These are phyloP conservation scores for Wickerhamiella domercqiae DNA, from an alignment of 805 yeast species.

Conservation along the genomic window DNA sequence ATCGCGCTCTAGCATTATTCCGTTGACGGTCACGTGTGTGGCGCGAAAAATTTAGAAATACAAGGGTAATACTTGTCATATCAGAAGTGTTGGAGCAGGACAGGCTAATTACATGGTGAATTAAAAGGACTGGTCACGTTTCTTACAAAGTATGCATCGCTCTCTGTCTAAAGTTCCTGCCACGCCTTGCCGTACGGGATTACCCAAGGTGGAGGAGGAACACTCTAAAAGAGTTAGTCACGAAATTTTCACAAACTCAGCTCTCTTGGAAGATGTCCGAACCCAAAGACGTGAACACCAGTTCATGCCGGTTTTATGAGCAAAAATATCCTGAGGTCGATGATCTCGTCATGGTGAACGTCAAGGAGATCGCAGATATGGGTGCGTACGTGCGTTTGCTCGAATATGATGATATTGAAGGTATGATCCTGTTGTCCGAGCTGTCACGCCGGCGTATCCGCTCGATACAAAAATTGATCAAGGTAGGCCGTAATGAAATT, in stretches of 20 bases:
- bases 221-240: no score
- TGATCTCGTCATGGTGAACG: slow-evolving; percentile 98
- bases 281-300: slow-evolving; percentile 25
- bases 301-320: slow-evolving; percentile 92
- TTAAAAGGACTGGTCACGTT: no score
- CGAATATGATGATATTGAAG: slow-evolving; percentile 96
- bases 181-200: no score
- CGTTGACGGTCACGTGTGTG: no score
- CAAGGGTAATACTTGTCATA: no score
- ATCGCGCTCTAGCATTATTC: no score
- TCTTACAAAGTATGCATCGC: no score
- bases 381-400: slow-evolving; percentile 91
- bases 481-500: slow-evolving; percentile 97
- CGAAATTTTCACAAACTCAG: neutral
- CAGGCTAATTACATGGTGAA: no score
- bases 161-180: no score
- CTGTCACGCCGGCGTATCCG: slow-evolving; percentile 97
- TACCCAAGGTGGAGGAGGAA: no score
- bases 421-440: slow-evolving; percentile 93
- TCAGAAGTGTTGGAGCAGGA: no score
- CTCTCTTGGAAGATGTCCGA: neutral
- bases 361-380: slow-evolving; percentile 84
- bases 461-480: slow-evolving; percentile 89
- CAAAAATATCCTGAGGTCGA: slow-evolving; percentile 98
- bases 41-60: no score